A percentile compares a stretch with the other conserved stretches of the same genome.
phyloP scores from a whole-genome alignment of 2,329 filamentous ascomycete genomes.

The Kalmusia sp. region DNA sequence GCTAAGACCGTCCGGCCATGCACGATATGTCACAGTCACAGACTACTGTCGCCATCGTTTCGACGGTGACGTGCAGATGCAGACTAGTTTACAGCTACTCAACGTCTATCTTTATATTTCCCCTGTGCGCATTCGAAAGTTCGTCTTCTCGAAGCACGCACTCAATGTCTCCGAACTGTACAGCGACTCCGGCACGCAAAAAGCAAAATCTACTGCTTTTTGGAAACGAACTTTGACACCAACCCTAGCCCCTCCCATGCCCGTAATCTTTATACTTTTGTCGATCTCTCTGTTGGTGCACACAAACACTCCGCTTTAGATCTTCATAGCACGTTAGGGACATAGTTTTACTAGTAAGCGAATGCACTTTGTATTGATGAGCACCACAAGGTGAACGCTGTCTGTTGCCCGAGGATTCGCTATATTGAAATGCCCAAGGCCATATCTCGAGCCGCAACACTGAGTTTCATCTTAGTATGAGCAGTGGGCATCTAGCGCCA shows the following conservation, averaged over 20 bases:
- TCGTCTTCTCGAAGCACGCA: too few relatives aligned
- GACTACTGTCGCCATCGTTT: conserved; percentile 15
- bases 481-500: not conserved
- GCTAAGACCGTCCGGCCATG: conserved; percentile 18
- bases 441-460: not conserved
- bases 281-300: not conserved
- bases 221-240: not conserved
- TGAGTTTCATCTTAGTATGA: not conserved
- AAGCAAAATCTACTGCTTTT: too few relatives aligned
- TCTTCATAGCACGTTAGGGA: too few relatives aligned
- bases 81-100: not conserved
- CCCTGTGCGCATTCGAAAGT: not conserved
- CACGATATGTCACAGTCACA: conserved; percentile 21
- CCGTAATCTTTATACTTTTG: not conserved
- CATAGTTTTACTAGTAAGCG: too few relatives aligned
- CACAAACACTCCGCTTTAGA: too few relatives aligned
- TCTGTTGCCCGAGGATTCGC: too few relatives aligned
- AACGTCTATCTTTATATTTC: not conserved
- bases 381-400: too few relatives aligned
- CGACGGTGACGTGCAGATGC: conserved; percentile 20
- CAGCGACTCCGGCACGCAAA: too few relatives aligned
- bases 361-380: too few relatives aligned
- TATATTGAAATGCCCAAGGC: too few relatives aligned
- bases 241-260: not conserved
- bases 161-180: too few relatives aligned